phyloP scores from a whole-genome alignment of 352 stramenopile species.

The Phytopythium mirpurense region DNA sequence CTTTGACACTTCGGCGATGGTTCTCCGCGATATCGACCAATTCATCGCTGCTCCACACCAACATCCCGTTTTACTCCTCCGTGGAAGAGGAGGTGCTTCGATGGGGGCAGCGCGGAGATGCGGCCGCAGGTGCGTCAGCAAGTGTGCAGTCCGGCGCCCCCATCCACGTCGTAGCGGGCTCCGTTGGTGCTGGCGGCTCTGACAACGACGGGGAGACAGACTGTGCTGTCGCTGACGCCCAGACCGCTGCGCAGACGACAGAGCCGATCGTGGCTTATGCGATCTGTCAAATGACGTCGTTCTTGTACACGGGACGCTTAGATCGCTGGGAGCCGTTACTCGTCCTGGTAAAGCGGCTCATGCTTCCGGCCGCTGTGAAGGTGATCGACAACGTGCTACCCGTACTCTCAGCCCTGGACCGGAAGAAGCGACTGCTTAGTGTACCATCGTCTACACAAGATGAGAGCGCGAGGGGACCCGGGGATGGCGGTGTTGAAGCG shows the following conservation, averaged over 20 bases:
- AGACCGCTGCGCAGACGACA: conserved; percentile 47
- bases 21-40: conserved; percentile 37
- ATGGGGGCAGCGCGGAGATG: background rate
- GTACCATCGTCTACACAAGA: conserved; percentile 9
- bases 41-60: conserved; percentile 1
- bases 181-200: background rate
- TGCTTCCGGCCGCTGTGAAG: conserved; percentile 57
- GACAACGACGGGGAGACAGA: conserved; percentile 1
- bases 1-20: conserved; percentile 68
- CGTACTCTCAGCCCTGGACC: conserved; percentile 51
- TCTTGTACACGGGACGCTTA: conserved; percentile 65
- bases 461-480: conserved; percentile 5
- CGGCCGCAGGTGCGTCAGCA: background rate
- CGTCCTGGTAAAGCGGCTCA: conserved; percentile 57
- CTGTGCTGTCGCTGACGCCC: background rate
- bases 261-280: conserved; percentile 85
- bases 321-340: conserved; percentile 82
- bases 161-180: conserved; percentile 11
- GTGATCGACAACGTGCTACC: conserved; percentile 75
- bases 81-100: conserved; percentile 30
- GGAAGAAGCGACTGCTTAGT: conserved; percentile 23
- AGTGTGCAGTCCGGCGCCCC: conserved; percentile 1
- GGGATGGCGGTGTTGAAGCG: conserved; percentile 1
- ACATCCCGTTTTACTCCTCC: conserved; percentile 50
- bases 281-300: conserved; percentile 78